Base-by-base conservation (phyloP, 192 early-diverging fungal species). In the Coemansia sp. region DNA sequence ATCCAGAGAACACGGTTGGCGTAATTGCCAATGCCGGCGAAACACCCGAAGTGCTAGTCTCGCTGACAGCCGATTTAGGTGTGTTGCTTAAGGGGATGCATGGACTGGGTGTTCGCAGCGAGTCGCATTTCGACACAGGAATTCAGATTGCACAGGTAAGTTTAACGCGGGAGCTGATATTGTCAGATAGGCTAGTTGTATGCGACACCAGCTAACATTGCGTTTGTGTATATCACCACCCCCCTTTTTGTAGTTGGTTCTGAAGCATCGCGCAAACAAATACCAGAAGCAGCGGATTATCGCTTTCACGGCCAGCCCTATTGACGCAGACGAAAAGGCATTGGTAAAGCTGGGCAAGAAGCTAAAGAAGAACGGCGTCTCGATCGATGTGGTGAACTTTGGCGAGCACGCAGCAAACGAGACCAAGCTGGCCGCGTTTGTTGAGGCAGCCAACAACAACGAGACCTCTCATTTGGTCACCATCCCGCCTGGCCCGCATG, bases 241-340 rank as follows among this genome's bases (percentile, higher is more conserved):
- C n/a, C n/a, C 36, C 22, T 89, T 86, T 13, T 15, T 69, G 62
- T 83, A 84, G 74, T 71, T 99, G 62, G 96, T 92, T 27, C 78
- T 99, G 72, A 99, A 99, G 77, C 96, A 99, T 79, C 91, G 96
- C 47, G 95, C 96, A 67, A 98, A 99, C 86, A 96, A 94, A 83
- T 93, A 95, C 69, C 96, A 98, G 79, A 86, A 90, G 70, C 97
- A 97, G 81, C 74, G 97, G 43, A 93, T 99, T 58, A 90, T 99
- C 76, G 94, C 92, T 20, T 98, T 99, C 85, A 93, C 95, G 2
- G 94, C 93, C 39, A 95, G 94, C 57, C 97, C 97, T 29, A 73
- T 99, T 15, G 83, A 85, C 8, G 86, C 92, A 31, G 97, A 98
- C 71, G 90, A 94, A 68, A 90, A 89, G 78, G 85, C 95, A 38